These are phyloP conservation scores for Yamadazyma atmosphaerica DNA, from an alignment of 1,139 yeast genomes.

Conservation along the genomic window DNA sequence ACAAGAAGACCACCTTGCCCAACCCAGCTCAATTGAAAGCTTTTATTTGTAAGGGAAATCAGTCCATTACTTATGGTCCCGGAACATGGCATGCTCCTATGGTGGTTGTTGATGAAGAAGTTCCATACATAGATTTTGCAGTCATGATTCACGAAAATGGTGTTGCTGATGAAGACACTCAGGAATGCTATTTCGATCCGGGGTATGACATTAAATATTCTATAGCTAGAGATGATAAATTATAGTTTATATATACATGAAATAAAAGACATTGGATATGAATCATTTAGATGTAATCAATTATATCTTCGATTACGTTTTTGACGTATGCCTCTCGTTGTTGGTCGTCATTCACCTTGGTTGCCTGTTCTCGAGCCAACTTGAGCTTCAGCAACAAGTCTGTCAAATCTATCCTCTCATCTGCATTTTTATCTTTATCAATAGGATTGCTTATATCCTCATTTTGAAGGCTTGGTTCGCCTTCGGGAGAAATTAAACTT, in stretches of 20 bases:
- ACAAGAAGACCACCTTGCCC: constrained; percentile 48
- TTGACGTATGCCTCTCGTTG: constrained; percentile 33
- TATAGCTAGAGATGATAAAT: constrained; percentile 13
- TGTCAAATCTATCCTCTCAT: constrained; percentile 23
- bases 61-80: constrained; percentile 84
- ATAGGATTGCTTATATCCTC: constrained; percentile 5
- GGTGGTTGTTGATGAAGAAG: constrained; percentile 64
- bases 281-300: constrained; percentile 30
- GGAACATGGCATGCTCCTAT: constrained; percentile 86
- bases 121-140: constrained; percentile 69
- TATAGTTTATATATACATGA: constrained; percentile 10
- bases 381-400: constrained; percentile 28
- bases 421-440: constrained; percentile 1
- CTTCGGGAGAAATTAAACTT: constrained; percentile 21
- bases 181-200: constrained; percentile 72
- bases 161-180: constrained; percentile 75
- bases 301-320: constrained; percentile 35
- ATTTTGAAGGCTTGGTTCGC: too few relatives aligned
- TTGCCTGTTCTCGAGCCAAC: constrained; percentile 30
- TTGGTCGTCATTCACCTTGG: constrained; percentile 20
- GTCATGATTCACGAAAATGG: constrained; percentile 86
- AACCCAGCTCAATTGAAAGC: constrained; percentile 62
- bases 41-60: constrained; percentile 77
- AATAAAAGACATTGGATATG: constrained; percentile 1
- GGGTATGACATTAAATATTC: constrained; percentile 46